Percentiles rank a stretch among this genome's conserved stretches.
phyloP scores from a whole-genome alignment of 2,329 filamentous ascomycete genomes.

The Epichloe sylvatica region DNA sequence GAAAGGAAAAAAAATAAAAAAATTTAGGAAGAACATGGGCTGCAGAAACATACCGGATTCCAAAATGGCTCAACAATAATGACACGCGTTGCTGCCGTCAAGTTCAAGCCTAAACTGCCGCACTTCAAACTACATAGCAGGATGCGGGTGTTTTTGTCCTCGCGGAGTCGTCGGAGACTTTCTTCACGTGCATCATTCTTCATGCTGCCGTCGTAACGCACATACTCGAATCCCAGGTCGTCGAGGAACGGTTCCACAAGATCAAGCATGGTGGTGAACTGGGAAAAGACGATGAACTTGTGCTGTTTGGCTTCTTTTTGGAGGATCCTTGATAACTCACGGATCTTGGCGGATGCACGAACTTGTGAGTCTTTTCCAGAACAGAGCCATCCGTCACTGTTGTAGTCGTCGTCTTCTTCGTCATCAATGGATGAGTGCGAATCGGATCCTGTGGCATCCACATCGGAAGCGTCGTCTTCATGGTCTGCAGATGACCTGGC shows the following conservation, averaged over 20 bases:
- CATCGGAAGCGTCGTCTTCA: constrained; percentile 13
- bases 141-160: constrained; percentile 61
- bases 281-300: constrained; percentile 97
- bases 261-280: constrained; percentile 97
- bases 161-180: constrained; percentile 62
- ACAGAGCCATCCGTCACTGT: constrained; percentile 18
- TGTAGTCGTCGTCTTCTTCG: constrained; percentile 18
- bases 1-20: too few species aligned
- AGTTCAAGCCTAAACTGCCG: constrained; percentile 80
- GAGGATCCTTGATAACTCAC: constrained; percentile 68
- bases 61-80: constrained; percentile 96
- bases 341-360: constrained; percentile 77
- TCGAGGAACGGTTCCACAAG: constrained; percentile 84
- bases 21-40: too few species aligned
- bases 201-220: constrained; percentile 92
- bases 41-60: constrained; percentile 59
- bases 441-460: constrained; percentile 28
- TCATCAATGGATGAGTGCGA: constrained; percentile 17
- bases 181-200: constrained; percentile 84
- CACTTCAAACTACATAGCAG: constrained; percentile 90
- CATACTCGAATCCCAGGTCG: constrained; percentile 59
- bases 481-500: constrained; percentile 21
- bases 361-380: constrained; percentile 23
- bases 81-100: constrained; percentile 85
- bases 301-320: constrained; percentile 63